Evolutionary conservation across 2,329 filamentous ascomycete genomes (phyloP), one percentile per base, ranked within the genome.

Genomic region (Thielaviopsis musarum): DNA sequence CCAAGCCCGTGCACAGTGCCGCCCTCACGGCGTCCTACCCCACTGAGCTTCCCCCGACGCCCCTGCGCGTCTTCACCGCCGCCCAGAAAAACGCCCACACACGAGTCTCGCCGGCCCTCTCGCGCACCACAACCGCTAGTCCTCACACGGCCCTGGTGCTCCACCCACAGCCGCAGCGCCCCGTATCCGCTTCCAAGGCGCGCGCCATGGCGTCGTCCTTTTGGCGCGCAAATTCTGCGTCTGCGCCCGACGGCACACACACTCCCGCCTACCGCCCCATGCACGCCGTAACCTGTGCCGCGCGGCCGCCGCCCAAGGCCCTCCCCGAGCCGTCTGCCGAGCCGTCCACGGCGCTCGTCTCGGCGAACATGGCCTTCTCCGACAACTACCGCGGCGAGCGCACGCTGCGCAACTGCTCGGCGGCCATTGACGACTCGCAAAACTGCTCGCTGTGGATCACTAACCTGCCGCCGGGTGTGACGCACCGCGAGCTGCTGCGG

Each of bases 361-460:
- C 24, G 24, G 26, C 24, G 0, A 6, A 19, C 1, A 59, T 57
- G 57, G 26, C 28, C 30, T 62, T 72, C 59, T 71, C 69, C 1
- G 64, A 65, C 10, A 69, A 70, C 58, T 76, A 76, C 64, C 64
- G 64, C 7, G 74, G 74, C 22, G 70, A 75, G 62, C 68, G 69
- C 0, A 64, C 61, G 38, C 63, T 72, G 2, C 67, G 67, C 10
- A 77, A 76, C 66, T 68, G 66, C 52, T 72, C 70, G 1, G 73
- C 73, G 4, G 54, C 68, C 38, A 72, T 76, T 38, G 67, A 71
- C 0, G 66, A 72, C 34, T 61, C 65, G 2, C 59, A 72, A 34
- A 81, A 79, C 66, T 78, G 77, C 34, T 72, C 76, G 0, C 68
- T 81, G 1, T 81, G 77, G 73, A 63, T 82, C 26, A 77, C 74